Conservation (phyloP, 2,329 filamentous ascomycete genomes). For the Exophiala lecanii-corni region DNA sequence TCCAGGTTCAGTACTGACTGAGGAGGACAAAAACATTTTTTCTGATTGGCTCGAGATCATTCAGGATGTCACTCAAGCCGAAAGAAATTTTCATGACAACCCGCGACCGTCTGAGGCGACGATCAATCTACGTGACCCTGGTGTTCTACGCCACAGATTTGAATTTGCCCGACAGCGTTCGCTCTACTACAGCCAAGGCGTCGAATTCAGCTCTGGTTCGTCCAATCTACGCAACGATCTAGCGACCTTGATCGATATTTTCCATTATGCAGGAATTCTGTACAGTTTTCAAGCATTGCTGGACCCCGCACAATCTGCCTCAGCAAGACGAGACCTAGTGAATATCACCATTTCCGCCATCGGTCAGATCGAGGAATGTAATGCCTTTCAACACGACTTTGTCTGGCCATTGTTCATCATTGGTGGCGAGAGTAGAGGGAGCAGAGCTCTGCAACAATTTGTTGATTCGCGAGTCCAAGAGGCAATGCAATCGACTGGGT, state of each 20-base stretch:
- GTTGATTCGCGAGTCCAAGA: slow-evolving; percentile 10
- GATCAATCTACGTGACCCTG: slow-evolving; percentile 5
- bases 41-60: slow-evolving; percentile 27
- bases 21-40: slow-evolving; percentile 24
- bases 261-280: slow-evolving; percentile 28
- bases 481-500: slow-evolving; percentile 14
- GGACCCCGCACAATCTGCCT: slow-evolving; percentile 11
- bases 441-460: slow-evolving; percentile 10
- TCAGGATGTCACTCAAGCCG: slow-evolving; percentile 26
- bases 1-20: slow-evolving; percentile 12
- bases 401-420: slow-evolving; percentile 30
- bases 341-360: slow-evolving; percentile 5
- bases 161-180: slow-evolving; percentile 22
- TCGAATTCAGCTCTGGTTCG: slow-evolving; percentile 18
- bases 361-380: slow-evolving; percentile 9
- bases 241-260: slow-evolving; percentile 26
- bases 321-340: slow-evolving; percentile 6
- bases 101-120: neutral
- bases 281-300: slow-evolving; percentile 27
- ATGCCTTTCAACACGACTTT: slow-evolving; percentile 27
- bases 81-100: slow-evolving; percentile 15
- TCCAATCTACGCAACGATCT: slow-evolving; percentile 20
- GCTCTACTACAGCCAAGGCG: slow-evolving; percentile 14
- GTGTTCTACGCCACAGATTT: slow-evolving; percentile 7
- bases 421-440: slow-evolving; percentile 24